These are phyloP conservation scores for Monosporascus sp. DNA, from an alignment of 2,329 filamentous ascomycete genomes.

Conservation along the genomic window DNA sequence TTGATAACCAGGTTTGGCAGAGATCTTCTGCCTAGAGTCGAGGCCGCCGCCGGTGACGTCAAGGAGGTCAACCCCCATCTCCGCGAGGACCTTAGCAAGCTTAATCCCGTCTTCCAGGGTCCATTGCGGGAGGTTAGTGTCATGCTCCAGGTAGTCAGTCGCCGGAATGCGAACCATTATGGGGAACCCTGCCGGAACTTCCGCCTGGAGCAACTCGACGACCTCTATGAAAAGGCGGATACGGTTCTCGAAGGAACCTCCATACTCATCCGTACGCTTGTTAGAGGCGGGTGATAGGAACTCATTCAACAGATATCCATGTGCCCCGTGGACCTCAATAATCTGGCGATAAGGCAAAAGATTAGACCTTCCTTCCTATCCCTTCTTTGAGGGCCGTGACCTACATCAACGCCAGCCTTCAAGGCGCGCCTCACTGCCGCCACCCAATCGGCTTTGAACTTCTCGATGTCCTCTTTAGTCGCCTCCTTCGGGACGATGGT, in stretches of 20 bases:
- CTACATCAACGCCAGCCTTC: slow-evolving; percentile 27
- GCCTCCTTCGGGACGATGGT: slow-evolving; percentile 23
- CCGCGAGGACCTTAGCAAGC: slow-evolving; percentile 59
- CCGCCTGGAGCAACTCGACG: slow-evolving; percentile 13
- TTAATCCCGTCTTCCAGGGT: slow-evolving; percentile 56
- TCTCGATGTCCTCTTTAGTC: slow-evolving; percentile 27
- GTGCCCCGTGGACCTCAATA: slow-evolving; percentile 35
- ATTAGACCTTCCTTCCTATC: background rate
- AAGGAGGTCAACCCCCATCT: slow-evolving; percentile 66
- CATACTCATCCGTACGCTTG: slow-evolving; percentile 41
- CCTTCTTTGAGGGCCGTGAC: background rate
- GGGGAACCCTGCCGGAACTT: slow-evolving; percentile 34
- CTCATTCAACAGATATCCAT: slow-evolving; percentile 42
- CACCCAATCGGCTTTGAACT: slow-evolving; percentile 26
- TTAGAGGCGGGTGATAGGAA: slow-evolving; percentile 41
- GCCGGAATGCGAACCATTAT: slow-evolving; percentile 70
- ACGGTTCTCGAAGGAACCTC: slow-evolving; percentile 40
- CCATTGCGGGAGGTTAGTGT: slow-evolving; percentile 58
- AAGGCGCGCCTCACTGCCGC: slow-evolving; percentile 28
- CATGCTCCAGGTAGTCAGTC: slow-evolving; percentile 68
- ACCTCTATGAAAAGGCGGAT: slow-evolving; percentile 27
- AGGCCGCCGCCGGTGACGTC: slow-evolving; percentile 68
- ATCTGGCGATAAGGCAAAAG: slow-evolving; percentile 27
- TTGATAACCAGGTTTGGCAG: slow-evolving; percentile 62
- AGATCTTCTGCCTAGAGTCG: slow-evolving; percentile 53